phyloP scores from a whole-genome alignment of 305 asterid genomes.

The Fraxinus platypoda region DNA sequence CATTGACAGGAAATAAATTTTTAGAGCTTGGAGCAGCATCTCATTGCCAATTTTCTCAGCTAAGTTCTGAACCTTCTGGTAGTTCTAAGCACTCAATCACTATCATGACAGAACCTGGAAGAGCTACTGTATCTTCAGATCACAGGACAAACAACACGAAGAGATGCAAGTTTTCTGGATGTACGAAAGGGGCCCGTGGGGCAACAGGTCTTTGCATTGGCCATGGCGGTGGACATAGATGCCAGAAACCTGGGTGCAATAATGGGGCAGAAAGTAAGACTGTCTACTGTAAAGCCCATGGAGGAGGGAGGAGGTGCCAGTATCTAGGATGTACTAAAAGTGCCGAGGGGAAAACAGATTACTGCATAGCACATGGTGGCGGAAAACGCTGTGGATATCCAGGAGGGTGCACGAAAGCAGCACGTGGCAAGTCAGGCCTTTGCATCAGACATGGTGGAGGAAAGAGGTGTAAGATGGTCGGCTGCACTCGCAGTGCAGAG shows the following conservation, averaged over 20 bases:
- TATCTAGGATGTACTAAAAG: slow-evolving; percentile 90
- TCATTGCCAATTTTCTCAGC: slow-evolving; percentile 46
- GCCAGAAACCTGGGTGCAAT: slow-evolving; percentile 82
- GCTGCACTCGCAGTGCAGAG: slow-evolving; percentile 55
- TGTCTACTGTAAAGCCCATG: slow-evolving; percentile 88
- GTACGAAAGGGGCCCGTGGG: slow-evolving; percentile 84
- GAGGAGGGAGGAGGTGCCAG: slow-evolving; percentile 86
- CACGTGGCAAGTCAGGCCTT: slow-evolving; percentile 34
- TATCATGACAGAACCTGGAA: slow-evolving; percentile 62
- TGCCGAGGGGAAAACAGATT: slow-evolving; percentile 82
- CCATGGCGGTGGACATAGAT: slow-evolving; percentile 92
- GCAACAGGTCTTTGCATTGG: slow-evolving; percentile 85
- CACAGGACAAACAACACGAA: slow-evolving; percentile 47
- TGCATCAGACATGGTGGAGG: slow-evolving; percentile 12
- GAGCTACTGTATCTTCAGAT: slow-evolving; percentile 49
- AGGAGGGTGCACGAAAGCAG: slow-evolving; percentile 78
- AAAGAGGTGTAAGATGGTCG: slow-evolving; percentile 36
- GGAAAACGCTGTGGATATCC: slow-evolving; percentile 68
- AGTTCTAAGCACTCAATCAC: slow-evolving; percentile 62
- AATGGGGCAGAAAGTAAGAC: slow-evolving; percentile 95
- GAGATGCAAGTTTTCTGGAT: slow-evolving; percentile 66
- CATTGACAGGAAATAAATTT: slow-evolving; percentile 22
- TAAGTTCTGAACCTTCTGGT: slow-evolving; percentile 65
- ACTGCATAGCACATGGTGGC: slow-evolving; percentile 93
- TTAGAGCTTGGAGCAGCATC: slow-evolving; percentile 38